Conservation (phyloP, 106 monocot species). For the Amphibolis antarctica region DNA sequence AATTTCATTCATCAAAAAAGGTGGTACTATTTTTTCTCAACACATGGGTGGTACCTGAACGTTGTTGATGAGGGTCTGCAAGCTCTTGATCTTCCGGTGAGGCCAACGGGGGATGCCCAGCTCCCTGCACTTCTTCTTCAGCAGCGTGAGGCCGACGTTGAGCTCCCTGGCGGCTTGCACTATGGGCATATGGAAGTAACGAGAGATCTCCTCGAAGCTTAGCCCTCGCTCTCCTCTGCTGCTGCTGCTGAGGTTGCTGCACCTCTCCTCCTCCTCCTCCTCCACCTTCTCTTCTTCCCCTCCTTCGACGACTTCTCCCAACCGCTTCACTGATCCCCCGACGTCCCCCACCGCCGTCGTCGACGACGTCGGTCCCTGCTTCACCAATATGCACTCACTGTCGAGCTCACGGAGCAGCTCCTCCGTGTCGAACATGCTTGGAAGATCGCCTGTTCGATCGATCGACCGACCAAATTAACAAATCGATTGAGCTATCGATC, state of each 20-base stretch:
- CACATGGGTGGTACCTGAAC: constrained; percentile 30
- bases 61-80: constrained; percentile 60
- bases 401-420: neutral
- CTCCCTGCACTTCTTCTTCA: constrained; percentile 79
- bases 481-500: neutral
- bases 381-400: neutral
- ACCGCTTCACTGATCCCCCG: too few species aligned
- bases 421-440: neutral
- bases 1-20: too few species aligned
- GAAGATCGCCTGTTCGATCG: neutral
- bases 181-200: constrained; percentile 72
- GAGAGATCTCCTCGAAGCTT: constrained; percentile 45
- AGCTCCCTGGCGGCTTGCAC: constrained; percentile 58
- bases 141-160: constrained; percentile 50
- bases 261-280: neutral
- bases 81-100: constrained; percentile 66
- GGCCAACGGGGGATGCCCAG: constrained; percentile 74
- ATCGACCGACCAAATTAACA: neutral
- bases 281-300: neutral
- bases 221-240: neutral
- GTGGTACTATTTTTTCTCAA: too few species aligned
- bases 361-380: neutral
- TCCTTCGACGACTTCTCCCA: too few species aligned
- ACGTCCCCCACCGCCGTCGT: too few species aligned
- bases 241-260: neutral